Base-by-base conservation (phyloP, 73 alveolate genomes). In the Paramecium tetraurelia region DNA sequence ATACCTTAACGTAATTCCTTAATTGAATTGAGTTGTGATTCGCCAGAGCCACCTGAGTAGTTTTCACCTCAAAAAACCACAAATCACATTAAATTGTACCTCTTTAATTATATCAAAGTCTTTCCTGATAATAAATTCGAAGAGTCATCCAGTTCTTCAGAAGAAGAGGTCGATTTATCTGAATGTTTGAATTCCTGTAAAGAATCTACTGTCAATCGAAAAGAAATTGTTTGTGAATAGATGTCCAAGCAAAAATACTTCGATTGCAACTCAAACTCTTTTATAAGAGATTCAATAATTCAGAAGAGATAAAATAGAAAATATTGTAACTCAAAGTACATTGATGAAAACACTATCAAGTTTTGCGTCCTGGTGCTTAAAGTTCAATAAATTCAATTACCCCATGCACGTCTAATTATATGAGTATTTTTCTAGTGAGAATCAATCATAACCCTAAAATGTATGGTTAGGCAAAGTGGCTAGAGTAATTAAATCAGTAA, bases 281-380 rank as follows among this genome's bases (percentile, higher is more conserved):
- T 24, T 80, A 24, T 21, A 48, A 12, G 90, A 80, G n/a, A 44
- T 80, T n/a, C 14, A 80, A 21, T 44, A 80, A 44, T 80, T 80
- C 43, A 80, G 90, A 48, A 80, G 90, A 80, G 90, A 80, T 80
- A 80, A 80, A 80, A 80, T 31, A 44, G 90, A 80, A 44, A 46
- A 46, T 48, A 22, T 80, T 14, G 46, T 41, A 2, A 80, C 46
- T 4, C 20, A 31, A 63, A 24, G 46, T 38, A 80, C 90, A 8
- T 48, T 80, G 16, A 22, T 31, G 21, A 80, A 80, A 48, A 33
- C 46, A 8, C 46, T 44, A 20, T 31, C 57, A 4, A 43, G 24
- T n/a, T 80, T 80, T 46, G 75, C 43, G 20, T 21, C 14, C 3
- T 80, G 90, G 90, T 80, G 90, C 43, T 29, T 80, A 22, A 80